Percentiles rank a stretch among this genome's conserved stretches.
These are phyloP conservation scores for Hanseniaspora lachancei DNA, from an alignment of 805 yeast species.

Conservation along the genomic window DNA sequence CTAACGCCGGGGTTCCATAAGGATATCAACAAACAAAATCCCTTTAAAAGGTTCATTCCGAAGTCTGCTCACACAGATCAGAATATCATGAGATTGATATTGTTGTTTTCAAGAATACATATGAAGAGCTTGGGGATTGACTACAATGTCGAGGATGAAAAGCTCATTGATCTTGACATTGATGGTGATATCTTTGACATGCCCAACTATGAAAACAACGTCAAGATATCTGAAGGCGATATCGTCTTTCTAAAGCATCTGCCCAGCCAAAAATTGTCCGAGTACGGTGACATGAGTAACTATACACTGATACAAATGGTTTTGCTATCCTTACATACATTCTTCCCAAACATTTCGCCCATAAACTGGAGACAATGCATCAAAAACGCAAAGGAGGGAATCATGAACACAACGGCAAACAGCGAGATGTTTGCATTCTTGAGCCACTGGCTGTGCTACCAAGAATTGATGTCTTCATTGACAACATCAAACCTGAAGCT, in stretches of 20 bases:
- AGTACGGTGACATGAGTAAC: not conserved
- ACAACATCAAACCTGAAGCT: slow-evolving; percentile 5
- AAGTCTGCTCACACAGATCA: not conserved
- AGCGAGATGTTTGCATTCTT: slow-evolving; percentile 6
- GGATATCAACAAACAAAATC: not conserved
- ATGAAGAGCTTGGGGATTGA: slow-evolving; percentile 2
- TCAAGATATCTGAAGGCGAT: not conserved
- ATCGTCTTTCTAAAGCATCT: not conserved
- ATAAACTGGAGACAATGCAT: slow-evolving; percentile 9
- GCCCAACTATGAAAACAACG: too few relatives aligned
- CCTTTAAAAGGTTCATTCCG: slow-evolving; percentile 6
- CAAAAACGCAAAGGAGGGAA: slow-evolving; percentile 4
- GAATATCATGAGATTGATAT: slow-evolving; percentile 2
- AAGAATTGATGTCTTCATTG: slow-evolving; percentile 22
- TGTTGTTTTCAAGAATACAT: slow-evolving; percentile 6
- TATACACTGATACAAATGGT: slow-evolving; percentile 10
- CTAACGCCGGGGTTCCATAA: slow-evolving; percentile 6
- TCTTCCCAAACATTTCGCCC: slow-evolving; percentile 1
- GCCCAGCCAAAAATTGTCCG: not conserved
- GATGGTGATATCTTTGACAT: not conserved
- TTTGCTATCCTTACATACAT: slow-evolving; percentile 6
- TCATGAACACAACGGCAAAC: not conserved
- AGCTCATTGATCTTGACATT: not conserved
- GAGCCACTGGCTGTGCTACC: slow-evolving; percentile 9
- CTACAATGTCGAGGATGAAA: not conserved